Base-by-base conservation (phyloP, 2,329 filamentous ascomycete species). In the Pseudogymnoascus sp. region DNA sequence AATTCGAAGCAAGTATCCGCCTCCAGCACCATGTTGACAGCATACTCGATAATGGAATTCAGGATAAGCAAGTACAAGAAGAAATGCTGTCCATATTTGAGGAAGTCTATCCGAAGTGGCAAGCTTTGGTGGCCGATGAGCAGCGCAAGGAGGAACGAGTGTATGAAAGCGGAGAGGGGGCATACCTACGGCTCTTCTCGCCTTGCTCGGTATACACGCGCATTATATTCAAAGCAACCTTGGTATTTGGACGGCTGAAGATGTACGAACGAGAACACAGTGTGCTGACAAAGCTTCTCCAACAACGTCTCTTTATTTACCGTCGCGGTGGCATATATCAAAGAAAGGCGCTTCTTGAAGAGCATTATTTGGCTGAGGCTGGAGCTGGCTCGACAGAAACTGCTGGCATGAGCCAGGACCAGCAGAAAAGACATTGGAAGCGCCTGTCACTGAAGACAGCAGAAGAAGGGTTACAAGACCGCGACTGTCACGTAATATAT, bases 321-420 rank as follows among this genome's bases (percentile, higher is more conserved):
- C 83, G 92, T 28, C 84, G 94, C 41, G 94, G 94, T 0, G 84
- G 86, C 0, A 99, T 94, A 94, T 97, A 97, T 71, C 92, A 97
- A 70, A 89, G 94, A 18, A 96, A 95, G 74, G 94, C 93, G 1
- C 77, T 99, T 1, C 74, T 99, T 1, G 94, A 99, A 75, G 94
- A 99, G 72, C 91, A 95, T 71, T 97, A 99, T 73, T 92, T 97
- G 89, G 81, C 85, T 69, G 64, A 64, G 22, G 67, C 67, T 14
- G 64, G 66, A 25, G 22, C 59, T 3, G 63, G 63, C 12, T 58
- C 68, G 8, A 59, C 57, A 1, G 64, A 71, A 60, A 74, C 79
- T 14, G 37, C 20, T n/a, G 37, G 33, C 14, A 38, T 58, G 35
- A 38, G 14, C 57, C 57, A 38, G 57, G 85, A 89, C 43, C 74